Conservation (phyloP, 805 yeast genomes). For the Brettanomyces naardenensis region DNA sequence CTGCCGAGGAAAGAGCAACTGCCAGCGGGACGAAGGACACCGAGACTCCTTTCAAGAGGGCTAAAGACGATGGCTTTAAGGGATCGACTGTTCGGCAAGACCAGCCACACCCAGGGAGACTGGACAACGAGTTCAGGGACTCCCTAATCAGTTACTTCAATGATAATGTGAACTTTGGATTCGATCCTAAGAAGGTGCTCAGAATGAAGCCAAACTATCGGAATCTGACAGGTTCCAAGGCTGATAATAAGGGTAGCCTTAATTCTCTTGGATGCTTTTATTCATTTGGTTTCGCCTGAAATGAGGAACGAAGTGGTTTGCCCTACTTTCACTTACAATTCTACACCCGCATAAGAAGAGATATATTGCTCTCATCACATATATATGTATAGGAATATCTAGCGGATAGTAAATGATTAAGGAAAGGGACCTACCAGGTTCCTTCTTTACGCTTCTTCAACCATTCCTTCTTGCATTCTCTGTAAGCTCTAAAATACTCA, state of each 20-base stretch:
- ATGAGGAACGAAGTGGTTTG: not conserved
- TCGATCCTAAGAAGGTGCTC: slow-evolving; percentile 16
- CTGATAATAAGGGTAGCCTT: slow-evolving; percentile 5
- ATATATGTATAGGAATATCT: slow-evolving; percentile 4
- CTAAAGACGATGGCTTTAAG: too few species aligned
- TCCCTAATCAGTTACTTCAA: slow-evolving; percentile 16
- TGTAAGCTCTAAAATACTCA: slow-evolving; percentile 86
- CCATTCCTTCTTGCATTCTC: slow-evolving; percentile 86
- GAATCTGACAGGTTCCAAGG: not conserved
- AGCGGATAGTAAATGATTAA: too few species aligned
- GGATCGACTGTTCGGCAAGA: not conserved
- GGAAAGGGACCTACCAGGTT: too few species aligned
- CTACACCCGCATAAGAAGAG: not conserved
- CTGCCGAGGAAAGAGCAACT: not conserved
- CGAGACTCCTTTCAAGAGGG: not conserved
- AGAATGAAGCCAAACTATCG: slow-evolving; percentile 15
- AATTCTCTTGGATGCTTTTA: slow-evolving; percentile 16
- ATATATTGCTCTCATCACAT: not conserved
- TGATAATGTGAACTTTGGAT: slow-evolving; percentile 16
- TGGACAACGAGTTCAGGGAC: slow-evolving; percentile 12
- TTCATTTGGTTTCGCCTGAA: slow-evolving; percentile 16
- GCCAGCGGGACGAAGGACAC: not conserved
- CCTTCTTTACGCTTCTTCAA: slow-evolving; percentile 29
- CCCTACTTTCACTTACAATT: not conserved
- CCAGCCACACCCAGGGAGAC: not conserved